Base-by-base conservation (phyloP, 805 yeast genomes). In the Nakazawaea pomicola region DNA sequence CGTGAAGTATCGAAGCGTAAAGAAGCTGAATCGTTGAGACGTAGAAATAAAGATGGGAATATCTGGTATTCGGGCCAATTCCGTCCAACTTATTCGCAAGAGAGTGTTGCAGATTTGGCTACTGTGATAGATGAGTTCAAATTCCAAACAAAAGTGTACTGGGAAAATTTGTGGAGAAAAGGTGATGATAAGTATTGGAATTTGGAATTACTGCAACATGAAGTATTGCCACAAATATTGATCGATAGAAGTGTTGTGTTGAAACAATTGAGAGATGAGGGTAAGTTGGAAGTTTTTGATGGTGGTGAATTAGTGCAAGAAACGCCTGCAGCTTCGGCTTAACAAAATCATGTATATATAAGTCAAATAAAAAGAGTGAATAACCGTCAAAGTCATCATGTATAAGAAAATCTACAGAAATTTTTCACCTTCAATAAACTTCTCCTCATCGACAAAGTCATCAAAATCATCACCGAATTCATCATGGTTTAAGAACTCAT, bases 131-230 rank as follows among this genome's bases (percentile, higher is more conserved):
- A 83, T 42, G 82, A 79, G 46, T 68, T 80, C 46, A 68, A 67
- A 37, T 66, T 67, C 48, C 38, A 47, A 14, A 67, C 81, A 29
- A 74, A 66, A 33, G 67, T 88, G 18, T 72, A 68, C 51, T 90
- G 98, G 98, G 96, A 88, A 53, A 78, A 79, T 49, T 67, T 76
- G 40, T 89, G 95, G 95, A 75, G 95, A 60, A 78, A 78, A 63
- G 98, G 98, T 35, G 89, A 78, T 39, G 80, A 75, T 36, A 64
- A 69, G 47, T 71, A 81, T 59, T 89, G 97, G 97, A 65, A 74
- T 41, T 49, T 47, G 2, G 72, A 71, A 7, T 58, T 76, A 40
- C 80, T 80, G 12, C 62, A 71, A 46, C 95, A 87, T 62, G 69
- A 69, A n/a, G 61, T 64, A 44, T 61, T 87, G 49, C 81, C 60